Evolutionary conservation across 1,284 basidiomycete species (phyloP), one percentile per base, ranked within the genome.

Genomic region (Ganoderma multipileum): DNA sequence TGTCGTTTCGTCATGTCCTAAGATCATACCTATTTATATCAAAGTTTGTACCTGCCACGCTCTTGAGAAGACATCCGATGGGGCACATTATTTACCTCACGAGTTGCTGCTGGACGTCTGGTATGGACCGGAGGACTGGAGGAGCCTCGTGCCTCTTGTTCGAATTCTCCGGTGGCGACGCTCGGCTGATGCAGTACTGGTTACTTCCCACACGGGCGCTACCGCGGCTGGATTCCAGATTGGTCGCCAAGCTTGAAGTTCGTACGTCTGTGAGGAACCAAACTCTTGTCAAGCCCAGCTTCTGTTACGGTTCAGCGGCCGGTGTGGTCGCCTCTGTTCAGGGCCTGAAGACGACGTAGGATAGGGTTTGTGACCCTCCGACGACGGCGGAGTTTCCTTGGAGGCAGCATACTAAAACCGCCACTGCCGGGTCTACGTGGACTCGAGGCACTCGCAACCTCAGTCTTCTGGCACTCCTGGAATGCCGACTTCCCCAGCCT

Each of bases 401-500:
- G 44, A 47, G 44, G 4, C 41, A 42, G 16, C 8, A 47, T 50
- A 50, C 3, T 3, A 26, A 50, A 26, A 50, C 20, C 3, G 23
- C 47, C 23, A 26, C 47, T 26, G 8, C n/a, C 20, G 44, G 20
- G 8, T 2, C n/a, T 8, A n/a, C 44, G 7, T 20, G 7, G 18
- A 18, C 16, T 55, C 6, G 28, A 14, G 28, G 28, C 28, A 18
- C 1, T 18, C 28, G 52, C 14, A 14, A 18, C 52, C 50, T 52
- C 26, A 11, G 3, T 16, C 28, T 52, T 26, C 26, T 16, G 26
- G 16, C 50, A 1, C 20, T 38, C 30, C 16, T n/a, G 55, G 30
- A 14, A 65, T 68, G 67, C 38, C 38, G 38, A 58, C 67, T 20
- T 36, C 63, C 23, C 23, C 69, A 62, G 12, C 38, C 23, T 23